Conservation (phyloP, 2,329 filamentous ascomycete genomes). For the Botrytis aclada region DNA sequence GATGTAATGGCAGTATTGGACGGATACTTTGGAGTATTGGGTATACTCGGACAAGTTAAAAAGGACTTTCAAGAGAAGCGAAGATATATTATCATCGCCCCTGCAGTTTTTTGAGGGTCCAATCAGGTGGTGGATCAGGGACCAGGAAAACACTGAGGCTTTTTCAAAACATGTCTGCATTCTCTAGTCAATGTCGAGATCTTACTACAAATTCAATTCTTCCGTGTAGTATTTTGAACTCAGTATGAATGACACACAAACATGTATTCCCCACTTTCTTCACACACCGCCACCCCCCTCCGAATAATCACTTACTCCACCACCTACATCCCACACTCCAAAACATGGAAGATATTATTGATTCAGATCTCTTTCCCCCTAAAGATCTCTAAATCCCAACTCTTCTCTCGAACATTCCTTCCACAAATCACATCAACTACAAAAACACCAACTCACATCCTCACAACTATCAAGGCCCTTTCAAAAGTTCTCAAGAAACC, state of each 20-base stretch:
- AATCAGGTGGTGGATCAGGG: not conserved
- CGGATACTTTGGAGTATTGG: not conserved
- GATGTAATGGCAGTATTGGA: not conserved
- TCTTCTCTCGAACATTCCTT: not conserved
- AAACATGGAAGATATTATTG: not conserved
- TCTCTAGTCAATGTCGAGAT: too few species aligned
- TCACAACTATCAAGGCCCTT: not conserved
- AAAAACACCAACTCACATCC: not conserved
- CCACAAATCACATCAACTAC: too few species aligned
- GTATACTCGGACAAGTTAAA: not conserved
- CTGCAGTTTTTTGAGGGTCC: too few species aligned
- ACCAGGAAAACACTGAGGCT: not conserved
- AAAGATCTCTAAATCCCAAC: not conserved
- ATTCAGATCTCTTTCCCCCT: fast-evolving
- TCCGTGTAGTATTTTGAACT: too few species aligned
- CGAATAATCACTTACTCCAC: not conserved
- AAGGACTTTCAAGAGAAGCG: not conserved
- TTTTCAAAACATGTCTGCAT: not conserved
- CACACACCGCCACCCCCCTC: too few species aligned
- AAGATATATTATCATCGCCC: not conserved
- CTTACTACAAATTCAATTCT: too few species aligned
- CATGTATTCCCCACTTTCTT: too few species aligned
- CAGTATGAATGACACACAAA: too few species aligned
- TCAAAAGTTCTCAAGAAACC: not conserved
- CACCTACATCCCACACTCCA: not conserved